Conservation (phyloP, 768 basidiomycete species). For the Boletus rubescentipes region DNA sequence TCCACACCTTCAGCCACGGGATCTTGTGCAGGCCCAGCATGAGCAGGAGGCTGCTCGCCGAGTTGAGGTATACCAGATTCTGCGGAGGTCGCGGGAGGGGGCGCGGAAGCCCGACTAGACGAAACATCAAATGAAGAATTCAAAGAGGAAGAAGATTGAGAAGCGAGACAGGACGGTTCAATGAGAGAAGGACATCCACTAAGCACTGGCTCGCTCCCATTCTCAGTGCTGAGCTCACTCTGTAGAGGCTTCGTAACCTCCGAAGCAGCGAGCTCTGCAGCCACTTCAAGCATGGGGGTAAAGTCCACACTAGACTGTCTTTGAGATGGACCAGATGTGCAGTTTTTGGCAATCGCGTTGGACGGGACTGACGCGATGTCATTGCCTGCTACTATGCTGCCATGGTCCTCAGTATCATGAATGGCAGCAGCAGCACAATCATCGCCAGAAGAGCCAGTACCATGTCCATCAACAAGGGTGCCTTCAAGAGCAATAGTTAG, state of each 20-base stretch:
- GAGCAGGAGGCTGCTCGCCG: conserved; percentile 47
- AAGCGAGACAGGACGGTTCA: conserved; percentile 33
- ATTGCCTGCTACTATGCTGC: conserved; percentile 20
- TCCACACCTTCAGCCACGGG: conserved; percentile 5
- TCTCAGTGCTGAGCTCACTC: conserved; percentile 17
- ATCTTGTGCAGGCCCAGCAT: conserved; percentile 46
- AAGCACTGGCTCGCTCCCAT: conserved; percentile 15
- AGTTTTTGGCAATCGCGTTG: conserved; percentile 16
- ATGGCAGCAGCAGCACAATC: conserved; percentile 12
- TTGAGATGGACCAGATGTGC: conserved; percentile 13
- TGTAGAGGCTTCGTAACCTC: conserved; percentile 22
- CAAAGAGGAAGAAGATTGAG: conserved; percentile 32
- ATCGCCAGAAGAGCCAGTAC: conserved; percentile 33
- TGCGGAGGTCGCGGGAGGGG: conserved; percentile 20
- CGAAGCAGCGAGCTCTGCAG: conserved; percentile 15
- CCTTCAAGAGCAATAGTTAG: conserved; percentile 53
- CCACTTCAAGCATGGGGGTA: conserved; percentile 21
- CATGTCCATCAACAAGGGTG: conserved; percentile 39
- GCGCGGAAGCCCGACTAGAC: conserved; percentile 42
- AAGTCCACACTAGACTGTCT: conserved; percentile 22
- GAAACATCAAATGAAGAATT: conserved; percentile 45
- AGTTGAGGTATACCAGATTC: conserved; percentile 41
- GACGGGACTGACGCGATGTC: conserved; percentile 28
- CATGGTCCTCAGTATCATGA: conserved; percentile 17
- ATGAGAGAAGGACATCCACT: conserved; percentile 23